Conservation (phyloP, 352 stramenopile species). For the Lagenidium sp. region DNA sequence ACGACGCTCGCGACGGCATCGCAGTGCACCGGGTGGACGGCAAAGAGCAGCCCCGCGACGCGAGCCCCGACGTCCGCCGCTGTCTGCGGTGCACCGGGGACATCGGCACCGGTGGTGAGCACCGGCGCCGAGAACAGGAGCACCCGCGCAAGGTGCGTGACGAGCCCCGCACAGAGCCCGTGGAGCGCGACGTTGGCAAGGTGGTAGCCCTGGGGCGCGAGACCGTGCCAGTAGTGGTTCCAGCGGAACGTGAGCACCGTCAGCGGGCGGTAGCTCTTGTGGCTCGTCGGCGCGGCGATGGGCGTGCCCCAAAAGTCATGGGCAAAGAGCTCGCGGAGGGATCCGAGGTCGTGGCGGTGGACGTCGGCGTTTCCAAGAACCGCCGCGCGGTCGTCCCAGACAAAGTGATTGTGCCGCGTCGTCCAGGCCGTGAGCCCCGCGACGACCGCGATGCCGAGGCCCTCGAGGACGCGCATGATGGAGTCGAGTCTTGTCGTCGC, state of each 20-base stretch:
- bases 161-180: constrained; percentile 38
- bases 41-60: constrained; percentile 77
- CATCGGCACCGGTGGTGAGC: constrained; percentile 7
- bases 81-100: neutral
- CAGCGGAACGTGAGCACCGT: constrained; percentile 70
- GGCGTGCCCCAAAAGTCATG: constrained; percentile 85
- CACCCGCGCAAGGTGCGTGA: constrained; percentile 32
- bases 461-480: too few species aligned
- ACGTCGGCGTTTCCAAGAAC: constrained; percentile 61
- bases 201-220: constrained; percentile 57
- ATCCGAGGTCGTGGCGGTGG: constrained; percentile 13
- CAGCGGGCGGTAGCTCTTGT: constrained; percentile 88
- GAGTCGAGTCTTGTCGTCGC: too few species aligned
- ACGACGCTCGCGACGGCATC: constrained; percentile 89
- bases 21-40: constrained; percentile 87
- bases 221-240: constrained; percentile 34
- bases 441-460: constrained; percentile 15
- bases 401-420: constrained; percentile 54
- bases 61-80: neutral
- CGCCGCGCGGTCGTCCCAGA: constrained; percentile 88
- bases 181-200: constrained; percentile 71
- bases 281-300: constrained; percentile 44
- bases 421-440: constrained; percentile 45
- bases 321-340: constrained; percentile 38
- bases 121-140: too few species aligned